A percentile compares a stretch with the other conserved stretches of the same genome.
phyloP scores from a whole-genome alignment of 768 basidiomycete genomes.

The Cantharellus cinnabarinus region DNA sequence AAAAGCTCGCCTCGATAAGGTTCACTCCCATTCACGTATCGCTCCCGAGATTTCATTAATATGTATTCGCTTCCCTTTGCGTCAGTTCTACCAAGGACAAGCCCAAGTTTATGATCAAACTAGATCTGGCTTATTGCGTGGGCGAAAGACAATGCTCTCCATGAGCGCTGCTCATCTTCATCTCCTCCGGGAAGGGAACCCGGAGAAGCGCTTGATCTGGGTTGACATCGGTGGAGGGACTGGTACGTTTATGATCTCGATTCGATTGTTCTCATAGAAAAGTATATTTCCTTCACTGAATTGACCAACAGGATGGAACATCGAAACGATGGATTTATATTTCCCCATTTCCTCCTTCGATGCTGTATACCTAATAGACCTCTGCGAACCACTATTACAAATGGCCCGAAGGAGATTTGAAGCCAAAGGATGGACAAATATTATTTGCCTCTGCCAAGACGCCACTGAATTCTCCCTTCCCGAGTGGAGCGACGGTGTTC shows the following conservation, averaged over 20 bases:
- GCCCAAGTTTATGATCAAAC: slow-evolving; percentile 57
- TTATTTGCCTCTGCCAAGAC: slow-evolving; percentile 52
- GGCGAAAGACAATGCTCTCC: slow-evolving; percentile 50
- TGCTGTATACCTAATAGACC: slow-evolving; percentile 48
- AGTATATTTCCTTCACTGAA: not conserved
- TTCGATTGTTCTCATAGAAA: not conserved
- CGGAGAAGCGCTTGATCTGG: slow-evolving; percentile 40
- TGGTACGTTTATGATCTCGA: slow-evolving; percentile 9
- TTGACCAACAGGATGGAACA: slow-evolving; percentile 30
- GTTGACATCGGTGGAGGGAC: slow-evolving; percentile 66
- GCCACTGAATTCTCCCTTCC: slow-evolving; percentile 47
- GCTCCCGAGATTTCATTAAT: not conserved
- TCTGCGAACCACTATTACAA: slow-evolving; percentile 50
- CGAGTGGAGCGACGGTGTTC: slow-evolving; percentile 27
- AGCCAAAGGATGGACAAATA: slow-evolving; percentile 50
- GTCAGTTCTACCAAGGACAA: slow-evolving; percentile 41
- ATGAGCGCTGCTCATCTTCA: slow-evolving; percentile 44
- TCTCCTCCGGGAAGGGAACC: slow-evolving; percentile 22
- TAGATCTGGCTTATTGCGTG: slow-evolving; percentile 37
- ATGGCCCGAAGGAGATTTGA: slow-evolving; percentile 50
- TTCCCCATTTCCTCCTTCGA: slow-evolving; percentile 40
- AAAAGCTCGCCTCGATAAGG: not conserved
- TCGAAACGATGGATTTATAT: slow-evolving; percentile 49
- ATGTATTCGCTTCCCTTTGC: not conserved
- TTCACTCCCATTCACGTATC: not conserved